phyloP scores from a whole-genome alignment of 1,284 basidiomycete genomes.

The Ustilago trichophora region DNA sequence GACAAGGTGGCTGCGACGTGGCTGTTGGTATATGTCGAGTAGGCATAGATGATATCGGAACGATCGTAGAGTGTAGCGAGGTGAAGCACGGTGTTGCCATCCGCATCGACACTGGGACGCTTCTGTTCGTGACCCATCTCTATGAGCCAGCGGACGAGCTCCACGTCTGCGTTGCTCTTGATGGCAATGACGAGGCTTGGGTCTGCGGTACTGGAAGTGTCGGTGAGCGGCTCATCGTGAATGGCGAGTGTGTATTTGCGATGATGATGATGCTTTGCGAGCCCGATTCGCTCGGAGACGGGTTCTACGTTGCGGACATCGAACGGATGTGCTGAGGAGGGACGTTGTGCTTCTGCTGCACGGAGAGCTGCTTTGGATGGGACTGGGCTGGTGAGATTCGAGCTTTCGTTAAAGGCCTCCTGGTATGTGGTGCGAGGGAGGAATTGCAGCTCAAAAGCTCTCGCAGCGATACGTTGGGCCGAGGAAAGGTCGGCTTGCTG shows the following conservation, averaged over 20 bases:
- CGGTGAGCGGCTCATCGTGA: slow-evolving; percentile 11
- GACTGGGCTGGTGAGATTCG: not conserved
- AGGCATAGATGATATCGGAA: slow-evolving; percentile 45
- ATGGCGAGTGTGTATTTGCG: slow-evolving; percentile 35
- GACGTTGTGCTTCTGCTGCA: slow-evolving; percentile 31
- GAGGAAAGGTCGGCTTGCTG: slow-evolving; percentile 42
- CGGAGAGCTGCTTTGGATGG: slow-evolving; percentile 23
- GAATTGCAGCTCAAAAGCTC: slow-evolving; percentile 30
- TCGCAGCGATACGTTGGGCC: slow-evolving; percentile 37
- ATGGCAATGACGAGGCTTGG: slow-evolving; percentile 51
- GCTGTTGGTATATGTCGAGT: slow-evolving; percentile 29
- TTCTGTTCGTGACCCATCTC: slow-evolving; percentile 56
- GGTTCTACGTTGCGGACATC: slow-evolving; percentile 42
- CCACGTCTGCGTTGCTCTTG: slow-evolving; percentile 46
- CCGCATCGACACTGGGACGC: slow-evolving; percentile 28
- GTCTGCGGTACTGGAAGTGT: slow-evolving; percentile 6
- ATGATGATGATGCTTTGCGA: slow-evolving; percentile 20
- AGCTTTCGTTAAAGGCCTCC: not conserved
- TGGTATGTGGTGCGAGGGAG: not conserved
- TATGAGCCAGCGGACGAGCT: slow-evolving; percentile 59
- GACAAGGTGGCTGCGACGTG: slow-evolving; percentile 25
- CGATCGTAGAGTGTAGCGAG: slow-evolving; percentile 51
- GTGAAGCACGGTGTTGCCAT: slow-evolving; percentile 46
- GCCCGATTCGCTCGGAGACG: not conserved
- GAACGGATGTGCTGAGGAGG: slow-evolving; percentile 31